A percentile compares a stretch with the other conserved stretches of the same genome.
Conservation (phyloP, 768 basidiomycete species). For the Kwoniella dendrophila region DNA sequence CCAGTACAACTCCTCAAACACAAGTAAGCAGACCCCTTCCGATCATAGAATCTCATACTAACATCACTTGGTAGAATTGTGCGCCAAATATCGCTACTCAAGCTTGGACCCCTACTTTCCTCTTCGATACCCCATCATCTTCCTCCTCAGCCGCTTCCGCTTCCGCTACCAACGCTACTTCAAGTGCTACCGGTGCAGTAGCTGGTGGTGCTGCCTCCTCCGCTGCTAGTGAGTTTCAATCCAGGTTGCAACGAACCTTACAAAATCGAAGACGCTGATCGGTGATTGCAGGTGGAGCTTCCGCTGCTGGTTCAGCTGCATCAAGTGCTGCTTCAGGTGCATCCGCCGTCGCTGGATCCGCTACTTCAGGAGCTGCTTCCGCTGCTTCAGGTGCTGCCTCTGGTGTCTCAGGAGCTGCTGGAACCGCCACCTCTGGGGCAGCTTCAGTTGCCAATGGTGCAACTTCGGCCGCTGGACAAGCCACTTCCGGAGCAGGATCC, state of each 20-base stretch:
- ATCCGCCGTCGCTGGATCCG: not conserved
- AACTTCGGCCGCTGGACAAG: constrained; percentile 3
- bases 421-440: constrained; percentile 3
- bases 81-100: constrained; percentile 27
- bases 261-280: too few relatives aligned
- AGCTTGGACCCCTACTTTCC: constrained; percentile 29
- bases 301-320: not conserved
- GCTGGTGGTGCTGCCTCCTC: constrained; percentile 25
- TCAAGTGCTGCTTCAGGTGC: not conserved
- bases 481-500: constrained; percentile 5
- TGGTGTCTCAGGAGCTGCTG: constrained; percentile 2
- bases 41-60: not conserved
- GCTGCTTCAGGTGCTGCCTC: constrained; percentile 9
- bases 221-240: constrained; percentile 15
- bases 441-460: constrained; percentile 20
- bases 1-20: constrained; percentile 22
- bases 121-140: constrained; percentile 30
- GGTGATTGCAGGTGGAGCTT: not conserved
- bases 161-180: not conserved
- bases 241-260: too few relatives aligned
- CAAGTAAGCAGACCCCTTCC: constrained; percentile 8
- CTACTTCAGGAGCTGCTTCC: not conserved
- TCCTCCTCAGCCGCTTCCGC: constrained; percentile 10
- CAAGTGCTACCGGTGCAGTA: constrained; percentile 16
- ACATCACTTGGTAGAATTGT: constrained; percentile 20